Conservation (phyloP, 164 flowering plant genomes). For the Chimonanthus praecox region DNA sequence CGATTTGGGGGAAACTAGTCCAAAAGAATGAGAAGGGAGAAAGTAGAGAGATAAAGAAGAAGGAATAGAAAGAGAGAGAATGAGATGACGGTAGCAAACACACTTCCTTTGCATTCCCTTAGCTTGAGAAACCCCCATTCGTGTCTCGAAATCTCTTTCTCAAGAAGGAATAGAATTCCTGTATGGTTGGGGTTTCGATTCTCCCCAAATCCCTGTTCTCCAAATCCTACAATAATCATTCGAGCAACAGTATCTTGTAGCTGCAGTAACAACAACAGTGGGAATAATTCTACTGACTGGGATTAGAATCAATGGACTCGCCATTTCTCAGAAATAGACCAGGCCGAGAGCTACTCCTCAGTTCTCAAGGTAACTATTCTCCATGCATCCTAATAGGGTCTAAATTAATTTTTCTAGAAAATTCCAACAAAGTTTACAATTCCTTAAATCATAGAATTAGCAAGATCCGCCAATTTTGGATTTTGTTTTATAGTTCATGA, state of each 20-base stretch:
- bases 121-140: slow-evolving; percentile 8
- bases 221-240: slow-evolving; percentile 8
- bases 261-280: slow-evolving; percentile 14
- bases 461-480: too few relatives aligned
- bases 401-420: background rate
- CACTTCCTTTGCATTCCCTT: slow-evolving; percentile 17
- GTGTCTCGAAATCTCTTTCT: background rate
- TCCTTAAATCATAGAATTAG: background rate
- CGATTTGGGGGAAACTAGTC: too few relatives aligned
- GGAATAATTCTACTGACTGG: slow-evolving; percentile 48
- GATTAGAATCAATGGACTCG: slow-evolving; percentile 78
- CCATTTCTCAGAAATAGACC: slow-evolving; percentile 78
- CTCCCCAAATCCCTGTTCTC: slow-evolving; percentile 4
- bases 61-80: background rate
- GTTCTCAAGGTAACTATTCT: slow-evolving; percentile 56
- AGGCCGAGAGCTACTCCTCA: slow-evolving; percentile 69
- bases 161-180: slow-evolving; percentile 8
- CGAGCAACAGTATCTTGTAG: slow-evolving; percentile 16
- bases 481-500: too few relatives aligned
- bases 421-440: background rate
- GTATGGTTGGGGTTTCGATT: slow-evolving; percentile 1
- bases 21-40: too few relatives aligned
- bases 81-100: slow-evolving; percentile 30
- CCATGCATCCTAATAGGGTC: background rate
- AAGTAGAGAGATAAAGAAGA: too few relatives aligned